These are phyloP conservation scores for Pseudogymnoascus sp. DNA, from an alignment of 2,329 filamentous ascomycete species.

Conservation along the genomic window DNA sequence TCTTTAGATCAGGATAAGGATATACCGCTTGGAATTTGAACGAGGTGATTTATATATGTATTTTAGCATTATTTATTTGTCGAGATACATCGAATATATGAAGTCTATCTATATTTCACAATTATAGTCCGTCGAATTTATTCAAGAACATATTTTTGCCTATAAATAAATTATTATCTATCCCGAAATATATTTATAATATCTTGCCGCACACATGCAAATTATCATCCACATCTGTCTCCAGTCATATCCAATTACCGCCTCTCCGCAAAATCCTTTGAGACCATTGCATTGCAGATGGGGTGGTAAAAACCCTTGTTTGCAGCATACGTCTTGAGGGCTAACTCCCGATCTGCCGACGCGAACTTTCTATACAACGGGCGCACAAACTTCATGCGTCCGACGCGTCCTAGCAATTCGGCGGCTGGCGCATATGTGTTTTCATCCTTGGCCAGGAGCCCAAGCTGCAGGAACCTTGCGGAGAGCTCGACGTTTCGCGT, in stretches of 20 bases:
- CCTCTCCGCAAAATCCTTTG: slow-evolving; percentile 58
- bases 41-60: background rate
- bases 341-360: slow-evolving; percentile 64
- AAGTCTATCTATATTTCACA: background rate
- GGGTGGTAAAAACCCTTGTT: slow-evolving; percentile 93
- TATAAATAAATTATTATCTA: background rate
- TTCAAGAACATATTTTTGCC: background rate
- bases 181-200: background rate
- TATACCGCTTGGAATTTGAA: background rate
- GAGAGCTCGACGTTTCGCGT: slow-evolving; percentile 83
- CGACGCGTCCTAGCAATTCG: slow-evolving; percentile 70
- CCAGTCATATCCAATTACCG: background rate
- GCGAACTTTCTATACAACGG: slow-evolving; percentile 72
- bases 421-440: slow-evolving; percentile 63
- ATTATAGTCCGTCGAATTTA: background rate
- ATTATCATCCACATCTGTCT: background rate
- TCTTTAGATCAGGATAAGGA: background rate
- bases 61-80: background rate
- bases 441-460: slow-evolving; percentile 63
- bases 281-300: slow-evolving; percentile 77
- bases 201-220: background rate
- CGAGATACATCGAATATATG: background rate
- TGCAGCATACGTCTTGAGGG: slow-evolving; percentile 74
- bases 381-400: slow-evolving; percentile 94
- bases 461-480: slow-evolving; percentile 70